Evolutionary conservation across 2,329 filamentous ascomycete species (phyloP).

Genomic region (Bipolaris sorokiniana): DNA sequence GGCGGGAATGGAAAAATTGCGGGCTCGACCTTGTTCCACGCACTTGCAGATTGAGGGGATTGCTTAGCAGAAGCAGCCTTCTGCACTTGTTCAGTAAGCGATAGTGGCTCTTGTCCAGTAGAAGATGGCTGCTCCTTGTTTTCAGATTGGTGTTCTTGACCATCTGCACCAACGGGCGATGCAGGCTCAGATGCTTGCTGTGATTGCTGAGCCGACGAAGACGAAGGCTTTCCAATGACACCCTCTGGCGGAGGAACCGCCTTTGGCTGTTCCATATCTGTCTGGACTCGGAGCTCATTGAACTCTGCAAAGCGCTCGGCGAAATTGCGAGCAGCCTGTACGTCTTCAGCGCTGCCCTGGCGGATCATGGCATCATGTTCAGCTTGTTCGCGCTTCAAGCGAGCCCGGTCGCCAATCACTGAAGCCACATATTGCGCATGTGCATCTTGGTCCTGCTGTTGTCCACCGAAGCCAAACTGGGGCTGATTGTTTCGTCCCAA

Average conservation of each 20-base stretch:
- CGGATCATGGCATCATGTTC: slow-evolving; percentile 57
- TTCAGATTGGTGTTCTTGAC: slow-evolving; percentile 24
- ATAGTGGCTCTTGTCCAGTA: slow-evolving; percentile 62
- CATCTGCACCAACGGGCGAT: slow-evolving; percentile 26
- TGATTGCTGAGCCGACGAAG: slow-evolving; percentile 29
- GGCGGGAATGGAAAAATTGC: slow-evolving; percentile 81
- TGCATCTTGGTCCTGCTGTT: slow-evolving; percentile 54
- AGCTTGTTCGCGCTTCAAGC: slow-evolving; percentile 66
- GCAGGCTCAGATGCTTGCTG: slow-evolving; percentile 28
- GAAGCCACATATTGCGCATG: slow-evolving; percentile 64
- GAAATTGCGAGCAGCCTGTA: slow-evolving; percentile 50
- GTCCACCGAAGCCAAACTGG: slow-evolving; percentile 58
- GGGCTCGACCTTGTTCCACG: slow-evolving; percentile 68
- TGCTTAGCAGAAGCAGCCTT: slow-evolving; percentile 70
- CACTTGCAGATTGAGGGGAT: slow-evolving; percentile 60
- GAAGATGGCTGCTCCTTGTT: slow-evolving; percentile 13
- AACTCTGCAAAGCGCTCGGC: slow-evolving; percentile 82
- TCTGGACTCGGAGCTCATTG: slow-evolving; percentile 75
- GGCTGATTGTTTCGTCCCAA: slow-evolving; percentile 60
- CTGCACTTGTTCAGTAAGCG: slow-evolving; percentile 83
- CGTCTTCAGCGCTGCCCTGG: slow-evolving; percentile 34
- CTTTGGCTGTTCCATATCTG: slow-evolving; percentile 61
- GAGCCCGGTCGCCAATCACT: slow-evolving; percentile 66
- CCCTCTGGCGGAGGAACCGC: slow-evolving; percentile 41
- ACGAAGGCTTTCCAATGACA: slow-evolving; percentile 43